Percentiles rank a stretch among this genome's conserved stretches.
Evolutionary conservation across 2,329 filamentous ascomycete genomes (phyloP).

Genomic region (Penicillium sp.): DNA sequence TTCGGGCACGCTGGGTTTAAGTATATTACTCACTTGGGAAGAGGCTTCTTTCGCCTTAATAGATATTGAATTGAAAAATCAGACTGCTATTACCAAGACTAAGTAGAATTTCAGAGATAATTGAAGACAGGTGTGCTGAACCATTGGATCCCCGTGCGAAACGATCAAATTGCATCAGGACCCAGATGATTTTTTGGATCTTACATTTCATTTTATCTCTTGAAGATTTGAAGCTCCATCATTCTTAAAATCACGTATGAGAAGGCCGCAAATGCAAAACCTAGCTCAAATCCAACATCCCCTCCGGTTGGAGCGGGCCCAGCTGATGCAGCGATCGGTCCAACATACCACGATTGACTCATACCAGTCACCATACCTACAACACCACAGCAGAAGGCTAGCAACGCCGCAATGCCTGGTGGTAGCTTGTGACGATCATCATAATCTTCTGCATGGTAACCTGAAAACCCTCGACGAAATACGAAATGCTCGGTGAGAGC

Average conservation of each 20-base stretch:
- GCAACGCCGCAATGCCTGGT: constrained; percentile 60
- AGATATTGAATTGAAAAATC: too few species aligned
- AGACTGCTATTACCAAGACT: too few species aligned
- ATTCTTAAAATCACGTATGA: constrained; percentile 53
- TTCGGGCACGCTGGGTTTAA: too few species aligned
- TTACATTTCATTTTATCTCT: too few species aligned
- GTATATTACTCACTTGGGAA: too few species aligned
- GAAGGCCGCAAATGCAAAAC: constrained; percentile 57
- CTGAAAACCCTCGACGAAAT: constrained; percentile 60
- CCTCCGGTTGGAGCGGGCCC: constrained; percentile 48
- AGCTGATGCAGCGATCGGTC: constrained; percentile 62
- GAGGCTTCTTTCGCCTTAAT: too few species aligned
- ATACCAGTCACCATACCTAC: constrained; percentile 67
- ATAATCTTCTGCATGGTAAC: constrained; percentile 59
- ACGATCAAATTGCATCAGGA: too few species aligned
- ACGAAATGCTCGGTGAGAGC: constrained; percentile 65
- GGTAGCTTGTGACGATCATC: constrained; percentile 58
- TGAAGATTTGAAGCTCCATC: constrained; percentile 47
- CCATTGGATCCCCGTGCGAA: too few species aligned
- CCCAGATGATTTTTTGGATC: too few species aligned
- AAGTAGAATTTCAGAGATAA: too few species aligned
- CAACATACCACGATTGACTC: constrained; percentile 66
- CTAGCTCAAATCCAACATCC: constrained; percentile 64
- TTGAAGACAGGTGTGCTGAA: too few species aligned
- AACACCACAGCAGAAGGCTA: constrained; percentile 63